These are phyloP conservation scores for Cucurbita pepo DNA, from an alignment of 306 rosid species.

Conservation along the genomic window DNA sequence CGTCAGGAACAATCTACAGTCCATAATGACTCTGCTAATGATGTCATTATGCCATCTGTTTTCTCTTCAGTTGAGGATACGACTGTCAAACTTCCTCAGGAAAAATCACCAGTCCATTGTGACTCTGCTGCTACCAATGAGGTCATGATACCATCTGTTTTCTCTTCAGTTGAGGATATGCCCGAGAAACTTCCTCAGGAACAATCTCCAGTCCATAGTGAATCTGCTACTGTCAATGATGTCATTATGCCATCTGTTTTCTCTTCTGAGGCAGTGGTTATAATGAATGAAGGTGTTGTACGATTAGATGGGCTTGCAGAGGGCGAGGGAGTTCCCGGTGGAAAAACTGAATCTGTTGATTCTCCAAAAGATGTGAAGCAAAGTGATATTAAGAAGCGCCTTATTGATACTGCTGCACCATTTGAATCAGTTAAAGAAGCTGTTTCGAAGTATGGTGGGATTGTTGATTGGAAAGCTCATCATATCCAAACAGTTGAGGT, in stretches of 20 bases:
- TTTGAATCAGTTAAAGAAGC: slow-evolving; percentile 97
- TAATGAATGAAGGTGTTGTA: not conserved
- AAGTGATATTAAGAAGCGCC: slow-evolving; percentile 33
- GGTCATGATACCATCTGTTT: not conserved
- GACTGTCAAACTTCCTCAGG: not conserved
- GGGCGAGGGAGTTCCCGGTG: not conserved
- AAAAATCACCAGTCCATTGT: not conserved
- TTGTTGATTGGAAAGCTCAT: slow-evolving; percentile 99
- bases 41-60: not conserved
- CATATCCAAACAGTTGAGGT: slow-evolving; percentile 84
- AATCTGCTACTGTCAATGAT: not conserved
- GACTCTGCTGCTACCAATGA: not conserved
- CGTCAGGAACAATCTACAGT: not conserved
- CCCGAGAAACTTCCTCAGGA: not conserved
- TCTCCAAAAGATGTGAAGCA: slow-evolving; percentile 23
- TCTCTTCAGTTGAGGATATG: not conserved
- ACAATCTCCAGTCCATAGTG: not conserved
- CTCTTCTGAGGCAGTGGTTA: not conserved
- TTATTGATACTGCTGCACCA: slow-evolving; percentile 82
- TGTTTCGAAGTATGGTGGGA: slow-evolving; percentile 94
- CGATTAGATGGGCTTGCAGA: not conserved
- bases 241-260: not conserved
- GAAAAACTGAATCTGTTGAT: slow-evolving; percentile 16
- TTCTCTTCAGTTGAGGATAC: not conserved
- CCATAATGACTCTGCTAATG: not conserved